Evolutionary conservation across 768 basidiomycete genomes (phyloP).

Genomic region (Xanthoconium purpureum): DNA sequence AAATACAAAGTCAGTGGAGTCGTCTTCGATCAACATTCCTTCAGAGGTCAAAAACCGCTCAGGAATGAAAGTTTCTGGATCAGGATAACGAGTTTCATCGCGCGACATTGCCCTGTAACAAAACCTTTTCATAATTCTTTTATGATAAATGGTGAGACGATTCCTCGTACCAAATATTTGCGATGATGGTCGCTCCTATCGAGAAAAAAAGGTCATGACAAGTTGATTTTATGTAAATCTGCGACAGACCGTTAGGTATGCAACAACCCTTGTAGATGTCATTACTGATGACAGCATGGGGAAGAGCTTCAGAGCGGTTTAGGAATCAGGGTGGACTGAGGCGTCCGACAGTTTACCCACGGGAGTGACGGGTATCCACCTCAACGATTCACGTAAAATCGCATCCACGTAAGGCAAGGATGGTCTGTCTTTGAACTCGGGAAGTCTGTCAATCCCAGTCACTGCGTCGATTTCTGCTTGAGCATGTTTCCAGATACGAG

Average conservation of each 20-base stretch:
- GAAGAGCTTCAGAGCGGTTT: neutral
- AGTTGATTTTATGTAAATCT: neutral
- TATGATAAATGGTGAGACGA: no score
- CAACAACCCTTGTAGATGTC: neutral
- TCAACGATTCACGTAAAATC: neutral
- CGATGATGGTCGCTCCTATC: constrained; percentile 3
- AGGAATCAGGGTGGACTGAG: neutral
- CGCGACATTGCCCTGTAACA: neutral
- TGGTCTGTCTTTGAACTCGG: neutral
- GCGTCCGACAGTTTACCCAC: neutral
- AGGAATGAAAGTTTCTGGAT: no score
- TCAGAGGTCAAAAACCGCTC: neutral
- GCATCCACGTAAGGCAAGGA: neutral
- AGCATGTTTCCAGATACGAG: neutral
- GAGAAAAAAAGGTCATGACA: neutral
- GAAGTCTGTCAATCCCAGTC: neutral
- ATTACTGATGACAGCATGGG: neutral
- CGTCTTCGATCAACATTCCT: neutral
- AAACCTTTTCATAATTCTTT: neutral
- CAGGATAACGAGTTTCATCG: no score
- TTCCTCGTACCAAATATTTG: constrained; percentile 8
- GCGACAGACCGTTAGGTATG: neutral
- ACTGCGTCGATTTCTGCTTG: neutral
- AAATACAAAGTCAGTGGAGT: neutral
- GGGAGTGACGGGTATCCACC: neutral